Base-by-base conservation (phyloP, 2,329 filamentous ascomycete species). In the Penicillium sp. region DNA sequence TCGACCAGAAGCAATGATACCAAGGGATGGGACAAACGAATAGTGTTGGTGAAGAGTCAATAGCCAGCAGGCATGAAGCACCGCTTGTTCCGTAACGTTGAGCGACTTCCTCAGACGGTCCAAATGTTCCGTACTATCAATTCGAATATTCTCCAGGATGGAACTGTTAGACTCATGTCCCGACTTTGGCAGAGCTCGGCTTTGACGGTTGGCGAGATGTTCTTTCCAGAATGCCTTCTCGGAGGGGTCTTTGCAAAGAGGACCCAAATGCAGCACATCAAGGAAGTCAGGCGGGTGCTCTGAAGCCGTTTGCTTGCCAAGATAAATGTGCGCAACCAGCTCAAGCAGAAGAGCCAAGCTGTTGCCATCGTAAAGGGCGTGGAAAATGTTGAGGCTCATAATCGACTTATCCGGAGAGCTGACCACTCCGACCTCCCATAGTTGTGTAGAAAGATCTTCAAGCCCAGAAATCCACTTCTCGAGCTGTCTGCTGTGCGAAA, bases 351-450 rank as follows among this genome's bases (percentile, higher is more conserved):
- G 65, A 1, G 78, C 75, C 31, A 95, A 77, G 50, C 89, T 91
- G 54, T 79, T 85, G 1, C 89, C 90, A 66, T 96, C 90, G 57
- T 96, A 96, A 0, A 95, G 66, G 0, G 80, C 89, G 63, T 96
- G 90, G 67, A 95, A 95, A 0, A 94, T 82, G 37, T 85, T 78
- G 2, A 95, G 59, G 2, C 75, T 68, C 26, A 95, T 67, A 0
- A 74, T 52, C 6, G 58, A 60, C 11, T 52, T 53, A 1, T 51
- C 45, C 4, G 62, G 51, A 8, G 61, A 60, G 22, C 54, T 57
- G 5, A 62, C 47, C 6, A 69, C 40, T 13, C 63, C 59, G 14
- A 67, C 54, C 44, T 63, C 60, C 68, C 65, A 72, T 11, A 67
- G 56, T 20, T 55, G 51, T 4, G 53, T 50, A 31, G 44, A 56